Base-by-base conservation (phyloP, 306 rosid genomes). In the Castanospermum australe region DNA sequence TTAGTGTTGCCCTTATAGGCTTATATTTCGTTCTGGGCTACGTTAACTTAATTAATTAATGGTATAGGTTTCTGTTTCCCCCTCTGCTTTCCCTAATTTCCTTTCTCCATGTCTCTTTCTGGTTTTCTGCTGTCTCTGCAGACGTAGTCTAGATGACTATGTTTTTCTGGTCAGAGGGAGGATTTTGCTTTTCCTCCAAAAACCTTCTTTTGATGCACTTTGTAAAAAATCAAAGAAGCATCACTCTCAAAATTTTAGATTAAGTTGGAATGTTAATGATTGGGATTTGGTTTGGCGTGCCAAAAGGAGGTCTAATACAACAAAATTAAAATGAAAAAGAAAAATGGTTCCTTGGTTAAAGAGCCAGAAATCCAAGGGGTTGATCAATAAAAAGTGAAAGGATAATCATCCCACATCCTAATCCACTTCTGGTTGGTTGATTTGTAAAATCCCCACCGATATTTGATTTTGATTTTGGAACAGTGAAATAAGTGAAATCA, bases 261-360 rank as follows among this genome's bases (percentile, higher is more conserved):
- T 39, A 20, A 61, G 79, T 70, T 73, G 67, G 50, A 60, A 67
- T 60, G 17, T 65, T 77, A 75, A 81, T 81, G 79, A 81, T 78
- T 73, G 71, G 83, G 51, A 73, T 73, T 81, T 81, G 25, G 73
- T 50, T 77, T 62, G 61, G 75, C 86, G 78, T 81, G 84, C 79
- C 75, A 68, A 85, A 81, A 85, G 81, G 57, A 77, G 25, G 57
- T 36, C 70, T 32, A 76, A 45, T 21, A 42, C 14, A 12, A 18
- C 6, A 52, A 2, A 9, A 4, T 8, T 0, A 5, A 32, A 20
- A 5, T 24, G 52, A 2, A 7, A 0, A 24, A 1, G 0, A 61
- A 60, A 11, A 39, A 5, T 3, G 18, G 11, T 44, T 54, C 5
- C 57, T 52, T 63, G 13, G 47, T 38, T 84, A 8, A 69, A 63